A percentile compares a stretch with the other conserved stretches of the same genome.
These are phyloP conservation scores for Fusarium bulbicola DNA, from an alignment of 2,329 filamentous ascomycete species.

Conservation along the genomic window DNA sequence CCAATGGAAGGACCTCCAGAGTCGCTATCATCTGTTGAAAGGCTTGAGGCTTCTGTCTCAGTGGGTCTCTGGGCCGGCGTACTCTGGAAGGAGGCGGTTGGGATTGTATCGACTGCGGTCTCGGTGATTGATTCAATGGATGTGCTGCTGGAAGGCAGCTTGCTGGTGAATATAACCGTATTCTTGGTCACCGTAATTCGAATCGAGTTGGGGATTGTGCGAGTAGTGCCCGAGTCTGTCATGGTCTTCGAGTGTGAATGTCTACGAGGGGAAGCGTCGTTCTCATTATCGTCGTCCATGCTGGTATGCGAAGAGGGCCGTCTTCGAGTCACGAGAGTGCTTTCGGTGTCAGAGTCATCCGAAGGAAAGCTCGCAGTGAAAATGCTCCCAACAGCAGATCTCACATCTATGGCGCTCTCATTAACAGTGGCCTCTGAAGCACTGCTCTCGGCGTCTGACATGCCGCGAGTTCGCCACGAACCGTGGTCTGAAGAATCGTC, in stretches of 20 bases:
- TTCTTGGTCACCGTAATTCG: conserved; percentile 49
- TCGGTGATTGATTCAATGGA: conserved; percentile 12
- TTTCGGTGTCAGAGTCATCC: background rate
- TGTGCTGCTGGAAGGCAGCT: conserved; percentile 24
- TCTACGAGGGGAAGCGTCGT: background rate
- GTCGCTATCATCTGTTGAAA: background rate
- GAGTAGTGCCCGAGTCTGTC: conserved; percentile 50
- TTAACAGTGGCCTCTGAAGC: background rate
- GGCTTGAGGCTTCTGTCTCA: background rate
- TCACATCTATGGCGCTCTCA: background rate
- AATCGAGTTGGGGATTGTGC: conserved; percentile 48
- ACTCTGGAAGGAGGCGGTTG: conserved; percentile 14
- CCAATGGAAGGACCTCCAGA: conserved; percentile 40
- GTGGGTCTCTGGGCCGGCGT: conserved; percentile 16
- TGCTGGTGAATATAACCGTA: conserved; percentile 45
- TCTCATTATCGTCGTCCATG: conserved; percentile 1
- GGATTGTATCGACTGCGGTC: conserved; percentile 5
- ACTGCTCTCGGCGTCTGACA: background rate
- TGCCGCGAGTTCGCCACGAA: background rate
- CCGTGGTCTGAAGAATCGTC: background rate
- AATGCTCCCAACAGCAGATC: background rate
- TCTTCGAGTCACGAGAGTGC: background rate
- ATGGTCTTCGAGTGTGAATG: conserved; percentile 31
- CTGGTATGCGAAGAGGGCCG: background rate
- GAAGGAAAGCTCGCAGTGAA: background rate